phyloP scores from a whole-genome alignment of 202 grass and related monocot species.

The Brachypodium distachyon region DNA sequence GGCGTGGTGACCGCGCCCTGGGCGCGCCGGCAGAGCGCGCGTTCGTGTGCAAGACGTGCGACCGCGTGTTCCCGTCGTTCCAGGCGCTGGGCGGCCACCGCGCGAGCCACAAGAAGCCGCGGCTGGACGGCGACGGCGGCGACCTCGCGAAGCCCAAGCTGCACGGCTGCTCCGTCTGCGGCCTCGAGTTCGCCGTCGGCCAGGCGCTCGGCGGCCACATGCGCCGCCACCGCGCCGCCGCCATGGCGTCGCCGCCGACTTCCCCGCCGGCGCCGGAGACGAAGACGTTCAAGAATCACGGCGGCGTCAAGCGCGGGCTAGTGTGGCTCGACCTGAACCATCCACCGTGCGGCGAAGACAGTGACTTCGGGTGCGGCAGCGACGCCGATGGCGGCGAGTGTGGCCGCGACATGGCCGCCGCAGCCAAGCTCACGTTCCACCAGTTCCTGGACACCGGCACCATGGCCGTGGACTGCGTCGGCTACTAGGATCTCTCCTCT shows the following conservation, averaged over 20 bases:
- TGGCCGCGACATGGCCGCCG: not conserved
- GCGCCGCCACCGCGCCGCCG: slow-evolving; percentile 45
- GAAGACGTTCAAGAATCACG: not conserved
- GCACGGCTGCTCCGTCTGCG: slow-evolving; percentile 69
- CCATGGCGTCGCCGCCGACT: not conserved
- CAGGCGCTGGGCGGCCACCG: slow-evolving; percentile 71
- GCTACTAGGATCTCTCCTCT: slow-evolving; percentile 12
- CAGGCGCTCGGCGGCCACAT: slow-evolving; percentile 88
- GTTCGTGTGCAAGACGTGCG: slow-evolving; percentile 81
- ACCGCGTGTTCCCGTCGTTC: slow-evolving; percentile 62
- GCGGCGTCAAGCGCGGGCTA: slow-evolving; percentile 4
- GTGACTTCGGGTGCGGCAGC: too few relatives aligned
- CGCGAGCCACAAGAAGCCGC: slow-evolving; percentile 71
- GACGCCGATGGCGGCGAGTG: not conserved
- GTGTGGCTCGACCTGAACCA: slow-evolving; percentile 64
- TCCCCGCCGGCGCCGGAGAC: not conserved
- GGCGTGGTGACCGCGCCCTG: not conserved
- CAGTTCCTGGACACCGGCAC: slow-evolving; percentile 36
- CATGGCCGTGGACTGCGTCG: slow-evolving; percentile 37
- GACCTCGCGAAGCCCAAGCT: slow-evolving; percentile 50
- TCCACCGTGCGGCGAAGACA: slow-evolving; percentile 33
- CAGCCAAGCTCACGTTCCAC: slow-evolving; percentile 34
- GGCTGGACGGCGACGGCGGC: slow-evolving; percentile 20
- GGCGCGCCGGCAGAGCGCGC: slow-evolving; percentile 15
- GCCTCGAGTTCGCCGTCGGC: slow-evolving; percentile 64